Conservation (phyloP, 176 grass and related monocot genomes). For the Luzula sylvatica region DNA sequence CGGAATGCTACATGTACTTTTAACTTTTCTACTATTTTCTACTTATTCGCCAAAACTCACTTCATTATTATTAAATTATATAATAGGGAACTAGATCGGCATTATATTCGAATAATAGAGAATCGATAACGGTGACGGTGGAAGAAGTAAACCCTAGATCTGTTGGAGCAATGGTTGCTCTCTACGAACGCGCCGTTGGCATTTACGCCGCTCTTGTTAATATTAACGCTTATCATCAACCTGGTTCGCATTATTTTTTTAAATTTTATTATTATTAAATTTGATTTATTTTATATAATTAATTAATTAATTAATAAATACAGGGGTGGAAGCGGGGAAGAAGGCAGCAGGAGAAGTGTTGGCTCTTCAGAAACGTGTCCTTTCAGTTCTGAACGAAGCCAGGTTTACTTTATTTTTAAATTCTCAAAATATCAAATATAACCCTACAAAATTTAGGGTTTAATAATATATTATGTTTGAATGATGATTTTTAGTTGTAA, state of each 20-base stretch:
- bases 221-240: conserved; percentile 98
- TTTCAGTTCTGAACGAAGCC: conserved; percentile 79
- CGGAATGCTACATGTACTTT: conserved; percentile 87
- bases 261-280: neutral
- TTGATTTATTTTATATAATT: neutral
- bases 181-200: conserved; percentile 95
- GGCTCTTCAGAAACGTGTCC: conserved; percentile 93
- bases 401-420: conserved; percentile 42
- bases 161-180: conserved; percentile 85
- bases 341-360: conserved; percentile 95
- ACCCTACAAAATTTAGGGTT: too few relatives aligned
- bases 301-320: conserved; percentile 24
- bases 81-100: conserved; percentile 95
- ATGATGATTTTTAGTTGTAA: conserved; percentile 68
- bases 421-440: too few relatives aligned
- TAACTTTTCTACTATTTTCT: conserved; percentile 3
- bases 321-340: conserved; percentile 98
- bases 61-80: neutral
- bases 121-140: conserved; percentile 88
- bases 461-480: conserved; percentile 4
- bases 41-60: neutral
- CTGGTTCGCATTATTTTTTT: conserved; percentile 54
- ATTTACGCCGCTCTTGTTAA: conserved; percentile 90
- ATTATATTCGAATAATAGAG: conserved; percentile 85
- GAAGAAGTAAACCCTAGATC: conserved; percentile 87